These are phyloP conservation scores for Nakazawaea pomicola DNA, from an alignment of 805 yeast species.

Conservation along the genomic window DNA sequence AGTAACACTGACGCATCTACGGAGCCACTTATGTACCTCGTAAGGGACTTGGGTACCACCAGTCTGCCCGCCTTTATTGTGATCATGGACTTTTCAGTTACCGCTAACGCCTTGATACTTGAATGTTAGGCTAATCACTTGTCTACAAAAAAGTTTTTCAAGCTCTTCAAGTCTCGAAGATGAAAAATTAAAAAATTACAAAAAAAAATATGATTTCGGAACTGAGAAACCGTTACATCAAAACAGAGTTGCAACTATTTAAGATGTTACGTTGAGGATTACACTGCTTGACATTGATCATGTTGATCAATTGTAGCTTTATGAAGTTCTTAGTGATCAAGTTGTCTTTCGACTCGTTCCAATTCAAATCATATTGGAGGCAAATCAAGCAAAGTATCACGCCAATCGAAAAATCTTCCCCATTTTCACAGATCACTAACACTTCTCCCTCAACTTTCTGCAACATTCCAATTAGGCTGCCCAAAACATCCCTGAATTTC, in stretches of 20 bases:
- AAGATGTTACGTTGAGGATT: constrained; percentile 8
- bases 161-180: not conserved
- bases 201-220: not conserved
- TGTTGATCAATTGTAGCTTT: constrained; percentile 3
- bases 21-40: no score
- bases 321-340: constrained; percentile 45
- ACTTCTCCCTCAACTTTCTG: constrained; percentile 19
- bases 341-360: constrained; percentile 25
- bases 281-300: not conserved
- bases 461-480: not conserved
- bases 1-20: no score
- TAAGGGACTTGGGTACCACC: no score
- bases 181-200: no score
- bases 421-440: constrained; percentile 56
- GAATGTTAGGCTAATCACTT: no score
- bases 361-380: constrained; percentile 35
- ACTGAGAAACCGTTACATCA: constrained; percentile 1
- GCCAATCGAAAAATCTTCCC: constrained; percentile 63
- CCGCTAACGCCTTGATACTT: no score
- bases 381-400: constrained; percentile 51
- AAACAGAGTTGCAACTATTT: constrained; percentile 12
- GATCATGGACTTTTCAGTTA: no score
- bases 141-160: not conserved
- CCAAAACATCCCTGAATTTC: constrained; percentile 6
- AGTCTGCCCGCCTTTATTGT: no score